Conservation (phyloP, 2,329 filamentous ascomycete genomes). For the Fusarium sororula region DNA sequence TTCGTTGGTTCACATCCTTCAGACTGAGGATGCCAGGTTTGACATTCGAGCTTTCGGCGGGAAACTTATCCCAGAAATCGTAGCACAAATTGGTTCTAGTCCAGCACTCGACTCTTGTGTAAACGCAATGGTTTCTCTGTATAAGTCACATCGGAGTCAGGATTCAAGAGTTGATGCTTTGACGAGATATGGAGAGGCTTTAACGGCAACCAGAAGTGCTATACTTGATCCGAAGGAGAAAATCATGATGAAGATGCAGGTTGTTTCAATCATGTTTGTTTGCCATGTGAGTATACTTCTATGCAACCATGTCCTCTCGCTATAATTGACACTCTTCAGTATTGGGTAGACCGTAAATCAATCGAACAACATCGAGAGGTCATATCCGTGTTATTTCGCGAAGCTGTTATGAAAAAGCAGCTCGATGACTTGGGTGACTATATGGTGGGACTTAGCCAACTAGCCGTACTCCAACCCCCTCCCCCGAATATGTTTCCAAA, state of each 20-base stretch:
- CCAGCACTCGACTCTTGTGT: constrained; percentile 27
- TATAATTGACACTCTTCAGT: neutral
- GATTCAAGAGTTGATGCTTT: constrained; percentile 23
- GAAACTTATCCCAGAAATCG: constrained; percentile 24
- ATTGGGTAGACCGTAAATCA: constrained; percentile 30
- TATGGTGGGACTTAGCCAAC: constrained; percentile 25
- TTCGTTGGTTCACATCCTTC: constrained; percentile 27
- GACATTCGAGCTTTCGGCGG: constrained; percentile 33
- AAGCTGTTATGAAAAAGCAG: constrained; percentile 16
- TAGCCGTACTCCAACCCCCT: constrained; percentile 9
- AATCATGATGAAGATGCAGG: constrained; percentile 23
- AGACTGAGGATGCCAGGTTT: constrained; percentile 32
- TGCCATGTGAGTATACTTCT: constrained; percentile 22
- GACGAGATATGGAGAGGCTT: constrained; percentile 20
- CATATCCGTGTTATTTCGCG: constrained; percentile 25
- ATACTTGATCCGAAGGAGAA: constrained; percentile 11
- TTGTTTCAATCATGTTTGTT: constrained; percentile 24
- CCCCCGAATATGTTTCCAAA: fast-evolving
- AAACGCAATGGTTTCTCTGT: constrained; percentile 25
- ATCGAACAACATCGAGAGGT: constrained; percentile 16
- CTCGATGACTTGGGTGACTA: constrained; percentile 22
- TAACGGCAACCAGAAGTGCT: constrained; percentile 3
- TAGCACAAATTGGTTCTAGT: constrained; percentile 23
- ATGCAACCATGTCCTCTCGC: fast-evolving
- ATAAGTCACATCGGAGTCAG: constrained; percentile 8